Base-by-base conservation (phyloP, 2,329 filamentous ascomycete species). In the Orbilia ellipsospora region DNA sequence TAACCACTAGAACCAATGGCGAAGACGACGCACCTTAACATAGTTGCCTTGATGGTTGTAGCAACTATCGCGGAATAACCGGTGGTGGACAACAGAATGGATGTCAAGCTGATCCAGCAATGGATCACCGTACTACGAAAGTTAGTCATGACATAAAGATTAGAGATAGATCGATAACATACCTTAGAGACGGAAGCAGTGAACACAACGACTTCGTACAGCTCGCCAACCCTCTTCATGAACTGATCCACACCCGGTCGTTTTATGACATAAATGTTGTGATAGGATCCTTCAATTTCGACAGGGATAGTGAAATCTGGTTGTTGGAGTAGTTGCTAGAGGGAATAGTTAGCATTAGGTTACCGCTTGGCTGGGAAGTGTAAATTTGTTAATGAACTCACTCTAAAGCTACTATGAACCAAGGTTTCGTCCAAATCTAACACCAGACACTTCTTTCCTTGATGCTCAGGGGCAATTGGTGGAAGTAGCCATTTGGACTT, bases 41-140 rank as follows among this genome's bases (percentile, higher is more conserved):
- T 99, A 99, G 83, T 99, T 99, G 80, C 95, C 95, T 85, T 98
- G 95, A 82, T 99, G 95, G 82, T 99, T 99, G 84, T 97, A 98
- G 84, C 95, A 99, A 83, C 94, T 98, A 84, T 99, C 95, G 74
- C 95, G 90, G 88, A 99, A 99, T 26, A 99, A 86, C 59, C 95
- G 88, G 83, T 99, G 95, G 82, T 99, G 95, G 13, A 99, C 92
- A 51, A 98, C 95, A 78, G 94, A 90, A 83, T 99, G 95, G 77
- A 99, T 98, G 82, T 99, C 95, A 63, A 99, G 87, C 83, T 98
- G 94, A 82, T 99, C 95, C 70, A 99, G 85, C 51, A 99, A 87
- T 66, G 95, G 95, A 84, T 99, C 95, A 79, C 95, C 95, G 81
- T 99, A 99, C 92, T 96, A 72, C 48, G 73, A 52, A 40, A 56